These are phyloP conservation scores for Vickermania ingenoplastis DNA, from an alignment of 208 protist genomes.

Conservation along the genomic window DNA sequence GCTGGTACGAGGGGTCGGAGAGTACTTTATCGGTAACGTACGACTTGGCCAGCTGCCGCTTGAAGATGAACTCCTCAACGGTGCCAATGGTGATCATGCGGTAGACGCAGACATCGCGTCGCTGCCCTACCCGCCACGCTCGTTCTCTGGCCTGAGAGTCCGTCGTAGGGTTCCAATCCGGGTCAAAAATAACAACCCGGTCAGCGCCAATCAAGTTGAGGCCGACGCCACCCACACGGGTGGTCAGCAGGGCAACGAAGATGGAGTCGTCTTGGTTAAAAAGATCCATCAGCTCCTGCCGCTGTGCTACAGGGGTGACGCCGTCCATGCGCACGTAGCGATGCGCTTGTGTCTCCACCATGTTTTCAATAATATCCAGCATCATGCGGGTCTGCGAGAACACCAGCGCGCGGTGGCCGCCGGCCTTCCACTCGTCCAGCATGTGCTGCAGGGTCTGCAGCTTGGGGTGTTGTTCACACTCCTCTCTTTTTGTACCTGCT, in stretches of 20 bases:
- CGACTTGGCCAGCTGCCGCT: slow-evolving; percentile 93
- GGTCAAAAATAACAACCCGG: slow-evolving; percentile 97
- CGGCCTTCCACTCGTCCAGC: slow-evolving; percentile 84
- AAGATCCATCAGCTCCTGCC: slow-evolving; percentile 88
- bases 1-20: slow-evolving; percentile 89
- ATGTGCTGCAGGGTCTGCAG: slow-evolving; percentile 87
- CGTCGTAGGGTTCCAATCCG: slow-evolving; percentile 95
- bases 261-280: slow-evolving; percentile 92
- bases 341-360: slow-evolving; percentile 67
- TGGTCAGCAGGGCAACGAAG: slow-evolving; percentile 96
- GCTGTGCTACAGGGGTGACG: no score
- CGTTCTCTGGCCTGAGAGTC: slow-evolving; percentile 88
- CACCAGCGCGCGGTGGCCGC: slow-evolving; percentile 91
- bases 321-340: slow-evolving; percentile 96
- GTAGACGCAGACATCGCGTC: slow-evolving; percentile 92
- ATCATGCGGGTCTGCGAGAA: slow-evolving; percentile 97
- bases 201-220: slow-evolving; percentile 98
- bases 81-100: slow-evolving; percentile 95
- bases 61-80: slow-evolving; percentile 98
- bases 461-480: no score
- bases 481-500: no score
- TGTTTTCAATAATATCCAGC: slow-evolving; percentile 96
- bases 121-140: slow-evolving; percentile 97
- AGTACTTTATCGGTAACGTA: slow-evolving; percentile 95
- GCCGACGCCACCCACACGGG: slow-evolving; percentile 94